These are phyloP conservation scores for Tricharina praecox DNA, from an alignment of 495 filamentous ascomycete genomes.

Conservation along the genomic window DNA sequence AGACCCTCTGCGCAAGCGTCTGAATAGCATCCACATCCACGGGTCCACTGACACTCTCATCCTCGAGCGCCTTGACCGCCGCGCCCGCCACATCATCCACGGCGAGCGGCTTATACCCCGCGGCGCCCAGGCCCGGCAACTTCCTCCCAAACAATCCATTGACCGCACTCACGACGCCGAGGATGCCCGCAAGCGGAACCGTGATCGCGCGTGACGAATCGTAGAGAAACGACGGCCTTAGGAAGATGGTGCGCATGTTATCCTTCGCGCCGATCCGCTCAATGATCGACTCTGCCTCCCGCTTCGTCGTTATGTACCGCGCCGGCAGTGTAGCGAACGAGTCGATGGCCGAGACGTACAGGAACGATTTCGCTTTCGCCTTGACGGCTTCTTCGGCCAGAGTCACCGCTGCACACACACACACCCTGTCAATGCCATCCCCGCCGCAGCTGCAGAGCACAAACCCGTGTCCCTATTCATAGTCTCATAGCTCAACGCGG, in stretches of 20 bases:
- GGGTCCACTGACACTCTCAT: slow-evolving; percentile 49
- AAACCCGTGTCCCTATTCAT: slow-evolving; percentile 83
- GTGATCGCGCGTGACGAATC: slow-evolving; percentile 69
- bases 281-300: slow-evolving; percentile 75
- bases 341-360: slow-evolving; percentile 74
- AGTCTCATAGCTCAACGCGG: slow-evolving; percentile 75
- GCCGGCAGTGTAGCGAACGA: slow-evolving; percentile 66
- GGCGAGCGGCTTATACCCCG: slow-evolving; percentile 68
- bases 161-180: slow-evolving; percentile 48
- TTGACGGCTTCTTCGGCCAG: slow-evolving; percentile 69
- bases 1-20: slow-evolving; percentile 52
- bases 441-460: too few species aligned
- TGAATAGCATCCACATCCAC: slow-evolving; percentile 56
- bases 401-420: slow-evolving; percentile 44
- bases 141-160: slow-evolving; percentile 59
- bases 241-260: slow-evolving; percentile 58
- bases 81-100: slow-evolving; percentile 74
- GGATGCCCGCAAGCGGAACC: slow-evolving; percentile 60
- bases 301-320: slow-evolving; percentile 80
- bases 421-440: too few species aligned
- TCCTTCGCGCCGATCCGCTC: slow-evolving; percentile 42
- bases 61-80: slow-evolving; percentile 59
- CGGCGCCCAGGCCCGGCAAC: slow-evolving; percentile 60
- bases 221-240: slow-evolving; percentile 77
- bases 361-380: slow-evolving; percentile 52